Evolutionary conservation across 2,329 filamentous ascomycete genomes (phyloP).

Genomic region (Penicillium sp.): DNA sequence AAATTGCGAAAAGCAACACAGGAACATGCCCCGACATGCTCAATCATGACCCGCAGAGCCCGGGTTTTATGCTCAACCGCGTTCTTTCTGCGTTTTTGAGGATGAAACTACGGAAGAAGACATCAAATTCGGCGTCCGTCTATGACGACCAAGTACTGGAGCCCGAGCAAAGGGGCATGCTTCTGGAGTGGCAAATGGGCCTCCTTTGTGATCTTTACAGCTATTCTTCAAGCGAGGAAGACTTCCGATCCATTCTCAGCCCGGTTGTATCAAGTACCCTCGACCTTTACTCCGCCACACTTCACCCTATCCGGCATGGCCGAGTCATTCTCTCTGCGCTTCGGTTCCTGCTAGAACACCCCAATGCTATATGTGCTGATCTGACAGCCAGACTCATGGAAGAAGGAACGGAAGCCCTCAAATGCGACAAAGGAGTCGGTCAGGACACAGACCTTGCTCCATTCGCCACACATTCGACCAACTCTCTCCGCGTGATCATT

Average conservation of each 20-base stretch:
- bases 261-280: conserved; percentile 35
- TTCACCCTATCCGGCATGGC: conserved; percentile 40
- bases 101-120: conserved; percentile 35
- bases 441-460: conserved; percentile 30
- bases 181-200: conserved; percentile 43
- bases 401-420: conserved; percentile 28
- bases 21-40: conserved; percentile 29
- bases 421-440: conserved; percentile 15
- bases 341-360: conserved; percentile 38
- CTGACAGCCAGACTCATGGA: conserved; percentile 30
- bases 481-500: conserved; percentile 37
- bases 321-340: conserved; percentile 39
- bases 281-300: conserved; percentile 32
- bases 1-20: conserved; percentile 29
- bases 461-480: conserved; percentile 33
- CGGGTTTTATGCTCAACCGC: conserved; percentile 39
- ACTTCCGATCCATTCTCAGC: conserved; percentile 30
- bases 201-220: conserved; percentile 36
- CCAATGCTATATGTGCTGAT: conserved; percentile 27
- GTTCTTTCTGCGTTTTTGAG: conserved; percentile 41
- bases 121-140: conserved; percentile 24
- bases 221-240: conserved; percentile 29
- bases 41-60: conserved; percentile 38
- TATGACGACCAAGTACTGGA: conserved; percentile 37
- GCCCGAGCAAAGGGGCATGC: conserved; percentile 28